These are phyloP conservation scores for Jatropha podagrica DNA, from an alignment of 441 rosid species.

Conservation along the genomic window DNA sequence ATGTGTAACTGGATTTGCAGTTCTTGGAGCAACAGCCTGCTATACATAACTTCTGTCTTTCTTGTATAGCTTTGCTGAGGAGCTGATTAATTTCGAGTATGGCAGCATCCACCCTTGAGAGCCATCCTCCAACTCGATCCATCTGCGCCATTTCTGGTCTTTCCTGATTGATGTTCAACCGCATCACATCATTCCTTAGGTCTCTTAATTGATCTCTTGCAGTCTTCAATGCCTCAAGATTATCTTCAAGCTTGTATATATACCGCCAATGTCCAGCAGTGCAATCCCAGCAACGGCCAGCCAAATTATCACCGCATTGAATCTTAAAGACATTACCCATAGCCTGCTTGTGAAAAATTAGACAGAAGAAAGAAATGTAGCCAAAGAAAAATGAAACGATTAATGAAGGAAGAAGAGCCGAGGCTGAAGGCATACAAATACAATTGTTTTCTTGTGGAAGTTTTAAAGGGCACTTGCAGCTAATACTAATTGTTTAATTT, in stretches of 20 bases:
- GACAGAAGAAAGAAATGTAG: too few relatives aligned
- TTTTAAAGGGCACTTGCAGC: too few relatives aligned
- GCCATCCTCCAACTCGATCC: too few relatives aligned
- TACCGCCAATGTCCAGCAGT: neutral
- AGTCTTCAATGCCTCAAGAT: neutral
- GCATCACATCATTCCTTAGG: neutral
- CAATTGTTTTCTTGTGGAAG: too few relatives aligned
- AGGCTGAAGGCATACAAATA: too few relatives aligned
- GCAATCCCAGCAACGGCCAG: neutral
- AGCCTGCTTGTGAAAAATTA: neutral
- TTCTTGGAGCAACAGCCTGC: neutral
- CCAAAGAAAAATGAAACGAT: too few relatives aligned
- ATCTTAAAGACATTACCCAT: neutral
- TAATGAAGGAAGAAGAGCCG: too few relatives aligned
- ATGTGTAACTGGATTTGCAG: too few relatives aligned
- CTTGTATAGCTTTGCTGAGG: neutral
- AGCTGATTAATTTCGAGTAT: too few relatives aligned
- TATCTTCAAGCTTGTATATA: neutral
- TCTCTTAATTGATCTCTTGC: neutral
- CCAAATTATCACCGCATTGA: neutral
- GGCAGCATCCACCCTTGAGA: too few relatives aligned
- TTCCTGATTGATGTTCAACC: neutral
- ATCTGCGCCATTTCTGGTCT: neutral
- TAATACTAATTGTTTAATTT: too few relatives aligned
- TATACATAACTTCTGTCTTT: too few relatives aligned